Evolutionary conservation across 805 yeast genomes (phyloP), one percentile per base, ranked within the genome.

Genomic region (Candida nemodendra): DNA sequence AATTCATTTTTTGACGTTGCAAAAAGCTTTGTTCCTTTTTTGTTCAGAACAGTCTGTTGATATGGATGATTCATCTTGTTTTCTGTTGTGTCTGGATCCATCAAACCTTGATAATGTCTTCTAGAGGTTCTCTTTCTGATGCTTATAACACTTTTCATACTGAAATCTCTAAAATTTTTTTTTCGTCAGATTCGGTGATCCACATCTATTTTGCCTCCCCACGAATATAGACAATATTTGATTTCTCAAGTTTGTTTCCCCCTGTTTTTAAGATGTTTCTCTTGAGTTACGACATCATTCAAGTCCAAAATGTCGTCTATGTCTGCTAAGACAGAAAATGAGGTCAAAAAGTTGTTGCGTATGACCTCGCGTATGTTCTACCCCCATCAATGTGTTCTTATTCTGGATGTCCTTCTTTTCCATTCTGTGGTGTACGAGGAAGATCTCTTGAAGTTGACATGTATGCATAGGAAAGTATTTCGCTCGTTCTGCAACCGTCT

Each of bases 381-480:
- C 57, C 81, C 87, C 24, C 79, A 81, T 22, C 82, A 86, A n/a
- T 84, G 84, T 49, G 81, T 90, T 27, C 71, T 91, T 30, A 81
- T 91, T 7, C 61, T 93, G 46, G 99, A 91, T 62, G 96, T 97
- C 2, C 68, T 91, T 5, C 62, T 91, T 27, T 76, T 84, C 53
- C 99, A 91, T 62, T 82, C 90, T 12, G 96, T 91, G 7, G 72
- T 91, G 21, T 83, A 90, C 14, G 99, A 93, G 62, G 97, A 91
- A 45, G 99, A 93, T 62, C 69, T 93, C 56, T 76, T 84, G 21
- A 81, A 78, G 54, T 69, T 93, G 36, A 68, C 91, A 30, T 90
- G 93, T 15, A 79, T 93, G 50, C 88, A 87, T 50, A 74, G 89
- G 38, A 91, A 91, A 54, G 96, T 88, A 53, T 71, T 93, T 30